phyloP scores from a whole-genome alignment of 2,329 filamentous ascomycete genomes.

The Cladosporium sp. region DNA sequence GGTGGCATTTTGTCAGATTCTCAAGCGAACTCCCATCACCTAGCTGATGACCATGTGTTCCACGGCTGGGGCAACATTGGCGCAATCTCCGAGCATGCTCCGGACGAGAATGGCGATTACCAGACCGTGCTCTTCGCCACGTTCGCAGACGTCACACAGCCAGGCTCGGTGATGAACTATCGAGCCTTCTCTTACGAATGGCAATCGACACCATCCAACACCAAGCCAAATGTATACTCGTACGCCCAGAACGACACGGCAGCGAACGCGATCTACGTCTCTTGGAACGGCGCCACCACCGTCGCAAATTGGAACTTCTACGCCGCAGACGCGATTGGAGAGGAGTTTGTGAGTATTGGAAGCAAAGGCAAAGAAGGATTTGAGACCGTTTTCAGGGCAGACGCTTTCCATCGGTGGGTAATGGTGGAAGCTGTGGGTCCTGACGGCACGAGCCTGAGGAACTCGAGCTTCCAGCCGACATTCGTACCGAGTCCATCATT shows the following conservation, averaged over 20 bases:
- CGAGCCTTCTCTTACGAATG: conserved; percentile 49
- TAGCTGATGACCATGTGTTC: conserved; percentile 53
- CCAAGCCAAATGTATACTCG: conserved; percentile 39
- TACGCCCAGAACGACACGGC: conserved; percentile 30
- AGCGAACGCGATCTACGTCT: conserved; percentile 48
- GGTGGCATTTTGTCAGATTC: conserved; percentile 32
- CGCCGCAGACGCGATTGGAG: conserved; percentile 25
- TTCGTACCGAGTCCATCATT: conserved; percentile 23
- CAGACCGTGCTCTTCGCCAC: conserved; percentile 51
- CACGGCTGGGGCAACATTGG: conserved; percentile 53
- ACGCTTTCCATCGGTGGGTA: conserved; percentile 24
- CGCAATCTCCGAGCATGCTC: conserved; percentile 40
- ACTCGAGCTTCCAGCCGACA: conserved; percentile 28
- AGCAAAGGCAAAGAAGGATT: conserved; percentile 23
- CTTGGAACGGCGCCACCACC: conserved; percentile 50
- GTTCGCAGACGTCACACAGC: conserved; percentile 36
- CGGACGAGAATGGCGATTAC: conserved; percentile 40
- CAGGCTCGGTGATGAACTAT: conserved; percentile 44
- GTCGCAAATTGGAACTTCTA: conserved; percentile 51
- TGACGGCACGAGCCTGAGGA: conserved; percentile 27
- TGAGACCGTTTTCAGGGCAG: conserved; percentile 27
- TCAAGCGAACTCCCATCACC: conserved; percentile 52
- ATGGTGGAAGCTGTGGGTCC: conserved; percentile 27
- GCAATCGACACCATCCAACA: conserved; percentile 44
- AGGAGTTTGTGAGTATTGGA: conserved; percentile 23